Conservation (phyloP, 1,139 yeast genomes). For the Nakaseomyces kungkrabaensis region DNA sequence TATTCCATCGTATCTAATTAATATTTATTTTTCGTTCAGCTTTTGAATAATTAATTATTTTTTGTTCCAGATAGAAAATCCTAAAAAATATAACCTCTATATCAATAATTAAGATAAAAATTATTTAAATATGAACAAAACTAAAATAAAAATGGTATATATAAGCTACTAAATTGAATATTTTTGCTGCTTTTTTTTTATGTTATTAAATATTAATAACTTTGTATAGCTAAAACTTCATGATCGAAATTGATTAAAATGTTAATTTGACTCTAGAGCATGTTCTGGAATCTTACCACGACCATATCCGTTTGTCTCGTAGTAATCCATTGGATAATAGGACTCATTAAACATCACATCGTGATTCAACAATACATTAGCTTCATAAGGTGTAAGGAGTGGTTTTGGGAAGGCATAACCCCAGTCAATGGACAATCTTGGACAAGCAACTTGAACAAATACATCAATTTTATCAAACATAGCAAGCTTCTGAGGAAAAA, state of each 20-base stretch:
- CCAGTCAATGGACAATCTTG: conserved; percentile 94
- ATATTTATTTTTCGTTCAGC: no score
- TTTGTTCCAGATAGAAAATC: no score
- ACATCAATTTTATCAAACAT: conserved; percentile 92
- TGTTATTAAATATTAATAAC: no score
- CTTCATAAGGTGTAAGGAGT: conserved; percentile 87
- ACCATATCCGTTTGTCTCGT: conserved; percentile 85
- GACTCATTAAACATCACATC: conserved; percentile 59
- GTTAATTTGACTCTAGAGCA: conserved; percentile 10
- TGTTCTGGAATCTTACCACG: conserved; percentile 62
- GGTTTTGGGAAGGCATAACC: conserved; percentile 96
- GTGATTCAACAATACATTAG: conserved; percentile 75
- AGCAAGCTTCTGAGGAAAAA: conserved; percentile 87
- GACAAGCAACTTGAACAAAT: conserved; percentile 96
- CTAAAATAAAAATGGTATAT: no score
- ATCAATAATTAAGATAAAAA: no score
- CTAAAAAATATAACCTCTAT: no score
- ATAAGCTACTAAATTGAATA: no score
- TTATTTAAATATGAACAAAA: no score
- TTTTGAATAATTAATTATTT: no score
- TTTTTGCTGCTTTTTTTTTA: no score
- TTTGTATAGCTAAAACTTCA: no score
- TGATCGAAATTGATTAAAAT: neutral
- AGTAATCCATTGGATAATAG: conserved; percentile 93
- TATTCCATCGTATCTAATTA: no score